Base-by-base conservation (phyloP, 2,329 filamentous ascomycete species). In the Hypomyces rosellus region DNA sequence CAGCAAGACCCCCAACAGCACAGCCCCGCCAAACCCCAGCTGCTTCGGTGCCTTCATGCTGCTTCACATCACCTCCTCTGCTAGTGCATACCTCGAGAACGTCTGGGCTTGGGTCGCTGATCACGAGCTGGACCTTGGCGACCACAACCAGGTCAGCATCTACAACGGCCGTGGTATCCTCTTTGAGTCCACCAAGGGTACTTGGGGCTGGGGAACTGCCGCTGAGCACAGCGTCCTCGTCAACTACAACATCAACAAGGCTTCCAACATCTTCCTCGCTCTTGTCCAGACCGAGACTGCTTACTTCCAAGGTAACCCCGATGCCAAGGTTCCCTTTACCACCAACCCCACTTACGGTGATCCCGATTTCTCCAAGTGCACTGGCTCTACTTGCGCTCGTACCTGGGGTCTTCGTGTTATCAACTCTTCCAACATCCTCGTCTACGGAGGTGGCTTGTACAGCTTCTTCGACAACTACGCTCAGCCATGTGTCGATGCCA, bases 71-170 rank as follows among this genome's bases (percentile, higher is more conserved):
- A 86, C 83, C 2, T 52, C 69, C n/a, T 64, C 74, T 34, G 77
- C 79, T 46, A 85, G 82, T 58, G 81, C 82, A 42, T 95, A 95
- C 71, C 74, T 95, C 41, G 91, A 96, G 74, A 95, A 95, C 72
- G 83, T 77, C 43, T 95, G 89, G 88, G 85, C 88, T 68, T 95
- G 90, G 89, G 86, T 89, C 43, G 83, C 90, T 3, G 90, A 96
- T 66, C 90, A 96, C 73, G 88, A 95, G 64, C 84, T 96, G 20
- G 91, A 96, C 65, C 77, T 82, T 12, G 56, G 69, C 8, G 84
- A 86, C 61, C 81, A 88, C 66, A 81, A 85, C 64, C 87, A 93
- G 68, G 86, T 93, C 66, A 85, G 88, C 70, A 82, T 96, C 62
- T 96, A 86, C 80, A 95, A 88, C 65, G 89, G 89, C 44, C 88